phyloP scores from a whole-genome alignment of 345 rosid species.

The Angophora floribunda region DNA sequence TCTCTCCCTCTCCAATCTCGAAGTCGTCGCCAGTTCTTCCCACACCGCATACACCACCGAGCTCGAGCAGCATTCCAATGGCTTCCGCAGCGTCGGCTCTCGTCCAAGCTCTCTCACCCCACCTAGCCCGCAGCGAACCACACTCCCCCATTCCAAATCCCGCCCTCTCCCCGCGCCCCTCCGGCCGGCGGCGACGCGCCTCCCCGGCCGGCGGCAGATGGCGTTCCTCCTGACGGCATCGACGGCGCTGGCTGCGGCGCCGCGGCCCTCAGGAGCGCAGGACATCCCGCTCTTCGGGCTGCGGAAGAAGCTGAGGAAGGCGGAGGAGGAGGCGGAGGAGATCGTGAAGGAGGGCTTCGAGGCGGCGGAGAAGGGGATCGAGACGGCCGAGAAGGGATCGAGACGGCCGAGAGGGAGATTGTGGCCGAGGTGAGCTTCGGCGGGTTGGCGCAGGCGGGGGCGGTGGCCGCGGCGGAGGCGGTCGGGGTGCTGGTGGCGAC shows the following conservation, averaged over 20 bases:
- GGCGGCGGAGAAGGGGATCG: constrained; percentile 27
- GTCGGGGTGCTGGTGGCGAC: constrained; percentile 62
- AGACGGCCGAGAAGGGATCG: constrained; percentile 32
- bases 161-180: constrained; percentile 14
- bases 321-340: constrained; percentile 65
- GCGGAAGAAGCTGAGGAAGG: constrained; percentile 63
- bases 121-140: background rate
- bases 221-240: constrained; percentile 41
- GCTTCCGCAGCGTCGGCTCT: constrained; percentile 31
- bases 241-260: constrained; percentile 23
- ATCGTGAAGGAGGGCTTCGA: constrained; percentile 62
- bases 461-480: constrained; percentile 64
- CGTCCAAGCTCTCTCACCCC: constrained; percentile 7
- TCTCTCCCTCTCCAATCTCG: background rate
- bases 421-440: constrained; percentile 39
- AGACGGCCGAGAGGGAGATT: constrained; percentile 40
- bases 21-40: background rate
- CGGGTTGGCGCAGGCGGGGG: constrained; percentile 76
- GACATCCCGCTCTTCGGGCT: constrained; percentile 72
- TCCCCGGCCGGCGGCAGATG: constrained; percentile 39
- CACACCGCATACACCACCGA: background rate
- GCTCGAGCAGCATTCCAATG: constrained; percentile 10
- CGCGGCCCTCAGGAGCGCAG: constrained; percentile 32
- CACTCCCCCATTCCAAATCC: constrained; percentile 1
- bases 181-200: constrained; percentile 1